Percentiles rank a stretch among this genome's conserved stretches.
phyloP scores from a whole-genome alignment of 2,329 filamentous ascomycete genomes.

The Ophiocordyceps camponoti-saundersi region DNA sequence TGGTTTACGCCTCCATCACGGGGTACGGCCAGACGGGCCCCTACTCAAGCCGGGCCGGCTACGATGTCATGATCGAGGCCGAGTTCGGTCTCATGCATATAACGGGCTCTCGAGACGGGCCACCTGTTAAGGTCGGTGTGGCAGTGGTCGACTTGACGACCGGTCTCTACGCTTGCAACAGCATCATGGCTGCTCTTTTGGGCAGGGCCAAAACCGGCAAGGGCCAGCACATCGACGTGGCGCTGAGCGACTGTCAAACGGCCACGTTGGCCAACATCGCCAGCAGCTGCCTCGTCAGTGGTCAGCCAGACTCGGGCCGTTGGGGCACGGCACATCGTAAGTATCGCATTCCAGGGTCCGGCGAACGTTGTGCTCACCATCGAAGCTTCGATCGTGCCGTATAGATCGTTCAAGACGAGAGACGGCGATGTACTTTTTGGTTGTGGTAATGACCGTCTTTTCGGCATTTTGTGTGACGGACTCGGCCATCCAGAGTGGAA shows the following conservation, averaged over 20 bases:
- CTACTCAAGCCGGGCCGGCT: conserved; percentile 72
- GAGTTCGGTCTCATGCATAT: conserved; percentile 99
- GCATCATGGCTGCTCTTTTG: conserved; percentile 87
- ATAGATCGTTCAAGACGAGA: conserved; percentile 63
- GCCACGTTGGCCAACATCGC: conserved; percentile 92
- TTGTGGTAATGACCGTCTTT: conserved; percentile 56
- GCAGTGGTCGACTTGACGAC: conserved; percentile 94
- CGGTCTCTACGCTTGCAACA: conserved; percentile 85
- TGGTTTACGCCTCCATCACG: conserved; percentile 93
- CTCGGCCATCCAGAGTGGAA: conserved; percentile 43
- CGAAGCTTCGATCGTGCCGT: conserved; percentile 87
- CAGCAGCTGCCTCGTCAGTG: conserved; percentile 77
- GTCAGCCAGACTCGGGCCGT: conserved; percentile 69
- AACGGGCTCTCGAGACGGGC: conserved; percentile 71
- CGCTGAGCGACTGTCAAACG: conserved; percentile 85
- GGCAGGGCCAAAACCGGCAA: conserved; percentile 54
- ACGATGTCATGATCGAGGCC: conserved; percentile 99
- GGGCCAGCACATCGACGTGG: conserved; percentile 85
- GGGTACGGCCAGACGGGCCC: conserved; percentile 94
- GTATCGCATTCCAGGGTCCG: conserved; percentile 7
- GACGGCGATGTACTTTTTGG: conserved; percentile 57
- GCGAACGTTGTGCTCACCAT: neutral
- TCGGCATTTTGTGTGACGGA: conserved; percentile 44
- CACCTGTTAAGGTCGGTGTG: conserved; percentile 92
- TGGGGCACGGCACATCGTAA: conserved; percentile 94